Conservation (phyloP, 495 filamentous ascomycete species). For the Aspergillus taichungensis region DNA sequence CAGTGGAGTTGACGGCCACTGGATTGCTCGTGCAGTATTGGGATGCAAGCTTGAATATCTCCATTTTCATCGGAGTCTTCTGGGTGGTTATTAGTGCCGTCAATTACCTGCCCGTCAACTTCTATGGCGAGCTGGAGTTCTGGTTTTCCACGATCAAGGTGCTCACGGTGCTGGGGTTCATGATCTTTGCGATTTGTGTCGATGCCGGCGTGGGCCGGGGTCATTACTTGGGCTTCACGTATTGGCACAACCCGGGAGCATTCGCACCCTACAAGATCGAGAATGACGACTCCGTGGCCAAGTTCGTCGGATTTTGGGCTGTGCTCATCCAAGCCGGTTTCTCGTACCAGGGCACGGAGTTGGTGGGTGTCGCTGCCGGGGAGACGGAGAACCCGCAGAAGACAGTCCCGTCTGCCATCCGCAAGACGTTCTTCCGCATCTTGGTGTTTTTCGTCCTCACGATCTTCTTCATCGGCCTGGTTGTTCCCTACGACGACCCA, state of each 20-base stretch:
- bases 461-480: constrained; percentile 61
- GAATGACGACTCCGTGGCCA: constrained; percentile 47
- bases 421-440: constrained; percentile 63
- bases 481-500: constrained; percentile 42
- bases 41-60: constrained; percentile 37
- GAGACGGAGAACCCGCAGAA: constrained; percentile 59
- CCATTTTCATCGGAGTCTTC: constrained; percentile 61
- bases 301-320: constrained; percentile 25
- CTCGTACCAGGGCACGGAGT: constrained; percentile 58
- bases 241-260: constrained; percentile 56
- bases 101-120: constrained; percentile 47
- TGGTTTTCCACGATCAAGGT: constrained; percentile 56
- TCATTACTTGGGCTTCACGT: constrained; percentile 48
- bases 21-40: constrained; percentile 61
- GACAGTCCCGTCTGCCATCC: constrained; percentile 57
- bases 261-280: constrained; percentile 52
- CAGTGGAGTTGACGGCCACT: constrained; percentile 57
- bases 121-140: constrained; percentile 50
- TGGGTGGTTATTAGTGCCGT: constrained; percentile 54
- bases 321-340: constrained; percentile 41
- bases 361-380: constrained; percentile 58
- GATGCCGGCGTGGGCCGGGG: constrained; percentile 49
- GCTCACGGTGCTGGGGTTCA: constrained; percentile 48
- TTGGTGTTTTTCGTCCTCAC: constrained; percentile 59
- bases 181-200: constrained; percentile 54